Conservation (phyloP, 1,139 yeast genomes). For the Blastobotrys serpentis region DNA sequence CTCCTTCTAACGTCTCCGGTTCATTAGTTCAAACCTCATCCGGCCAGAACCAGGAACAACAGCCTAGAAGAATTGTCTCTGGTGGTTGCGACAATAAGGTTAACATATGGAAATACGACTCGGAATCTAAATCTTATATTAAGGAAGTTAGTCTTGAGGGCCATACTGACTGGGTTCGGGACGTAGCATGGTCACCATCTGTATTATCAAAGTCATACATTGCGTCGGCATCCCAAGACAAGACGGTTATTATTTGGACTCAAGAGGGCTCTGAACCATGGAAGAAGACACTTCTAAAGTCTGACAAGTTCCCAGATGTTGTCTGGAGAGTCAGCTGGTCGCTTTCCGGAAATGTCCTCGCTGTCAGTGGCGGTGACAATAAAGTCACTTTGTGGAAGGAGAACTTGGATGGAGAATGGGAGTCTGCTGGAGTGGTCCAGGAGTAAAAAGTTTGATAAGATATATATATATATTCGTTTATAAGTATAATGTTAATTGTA, state of each 20-base stretch:
- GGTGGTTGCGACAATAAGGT: slow-evolving; percentile 96
- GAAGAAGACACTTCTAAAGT: slow-evolving; percentile 68
- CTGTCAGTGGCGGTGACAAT: slow-evolving; percentile 95
- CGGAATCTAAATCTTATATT: slow-evolving; percentile 55
- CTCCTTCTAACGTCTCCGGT: slow-evolving; percentile 57
- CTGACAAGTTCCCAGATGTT: slow-evolving; percentile 89
- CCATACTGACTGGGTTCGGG: slow-evolving; percentile 97
- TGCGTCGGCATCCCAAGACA: slow-evolving; percentile 98
- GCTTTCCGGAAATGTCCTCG: slow-evolving; percentile 89
- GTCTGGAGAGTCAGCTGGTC: slow-evolving; percentile 99
- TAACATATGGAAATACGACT: slow-evolving; percentile 80
- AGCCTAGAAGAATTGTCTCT: slow-evolving; percentile 66
- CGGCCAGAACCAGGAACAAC: slow-evolving; percentile 13
- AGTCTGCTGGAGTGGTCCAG: slow-evolving; percentile 90
- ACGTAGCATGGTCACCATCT: slow-evolving; percentile 97
- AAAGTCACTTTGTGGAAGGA: slow-evolving; percentile 97
- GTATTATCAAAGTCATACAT: slow-evolving; percentile 81
- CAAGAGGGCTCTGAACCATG: slow-evolving; percentile 70
- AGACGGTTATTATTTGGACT: slow-evolving; percentile 93
- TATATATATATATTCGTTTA: not conserved
- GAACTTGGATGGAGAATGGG: slow-evolving; percentile 92
- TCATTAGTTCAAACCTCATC: slow-evolving; percentile 35
- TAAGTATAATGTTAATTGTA: too few species aligned
- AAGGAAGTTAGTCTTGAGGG: slow-evolving; percentile 81
- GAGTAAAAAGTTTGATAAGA: too few species aligned